Conservation (phyloP, 371 early-diverging fungal species). For the Parasitella parasitica region DNA sequence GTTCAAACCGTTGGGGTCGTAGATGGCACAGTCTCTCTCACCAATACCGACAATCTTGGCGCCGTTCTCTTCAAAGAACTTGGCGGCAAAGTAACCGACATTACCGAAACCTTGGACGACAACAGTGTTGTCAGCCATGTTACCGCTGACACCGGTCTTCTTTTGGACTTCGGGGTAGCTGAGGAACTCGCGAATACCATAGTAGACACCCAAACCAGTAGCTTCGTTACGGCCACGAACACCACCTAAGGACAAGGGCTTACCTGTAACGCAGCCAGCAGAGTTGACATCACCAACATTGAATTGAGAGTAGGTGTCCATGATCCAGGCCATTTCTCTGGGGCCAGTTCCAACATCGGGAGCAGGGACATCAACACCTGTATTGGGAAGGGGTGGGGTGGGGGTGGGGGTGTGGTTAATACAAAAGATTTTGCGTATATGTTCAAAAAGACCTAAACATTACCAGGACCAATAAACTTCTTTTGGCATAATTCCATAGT, state of each 20-base stretch:
- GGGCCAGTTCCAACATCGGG: slow-evolving; percentile 90
- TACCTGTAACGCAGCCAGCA: slow-evolving; percentile 88
- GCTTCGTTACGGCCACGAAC: slow-evolving; percentile 91
- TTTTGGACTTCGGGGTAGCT: slow-evolving; percentile 78
- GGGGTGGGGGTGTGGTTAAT: slow-evolving; percentile 12
- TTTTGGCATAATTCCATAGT: slow-evolving; percentile 91
- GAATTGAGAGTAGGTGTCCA: slow-evolving; percentile 90
- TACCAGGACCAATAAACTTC: slow-evolving; percentile 83
- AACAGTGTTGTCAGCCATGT: slow-evolving; percentile 66
- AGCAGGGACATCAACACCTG: slow-evolving; percentile 82
- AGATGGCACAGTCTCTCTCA: slow-evolving; percentile 73
- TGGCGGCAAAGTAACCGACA: slow-evolving; percentile 88
- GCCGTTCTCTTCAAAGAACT: slow-evolving; percentile 84
- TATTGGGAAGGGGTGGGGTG: background rate
- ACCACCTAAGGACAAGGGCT: slow-evolving; percentile 85
- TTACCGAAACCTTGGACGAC: slow-evolving; percentile 91
- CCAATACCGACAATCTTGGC: slow-evolving; percentile 83
- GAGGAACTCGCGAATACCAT: slow-evolving; percentile 85
- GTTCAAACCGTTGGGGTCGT: slow-evolving; percentile 72
- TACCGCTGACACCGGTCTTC: slow-evolving; percentile 69
- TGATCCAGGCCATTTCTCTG: slow-evolving; percentile 93
- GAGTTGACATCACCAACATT: slow-evolving; percentile 82
- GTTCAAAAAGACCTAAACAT: background rate
- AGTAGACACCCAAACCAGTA: slow-evolving; percentile 88
- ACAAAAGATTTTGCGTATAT: too few species aligned